Conservation (phyloP, 2,329 filamentous ascomycete species). For the Dactylellina leptospora region DNA sequence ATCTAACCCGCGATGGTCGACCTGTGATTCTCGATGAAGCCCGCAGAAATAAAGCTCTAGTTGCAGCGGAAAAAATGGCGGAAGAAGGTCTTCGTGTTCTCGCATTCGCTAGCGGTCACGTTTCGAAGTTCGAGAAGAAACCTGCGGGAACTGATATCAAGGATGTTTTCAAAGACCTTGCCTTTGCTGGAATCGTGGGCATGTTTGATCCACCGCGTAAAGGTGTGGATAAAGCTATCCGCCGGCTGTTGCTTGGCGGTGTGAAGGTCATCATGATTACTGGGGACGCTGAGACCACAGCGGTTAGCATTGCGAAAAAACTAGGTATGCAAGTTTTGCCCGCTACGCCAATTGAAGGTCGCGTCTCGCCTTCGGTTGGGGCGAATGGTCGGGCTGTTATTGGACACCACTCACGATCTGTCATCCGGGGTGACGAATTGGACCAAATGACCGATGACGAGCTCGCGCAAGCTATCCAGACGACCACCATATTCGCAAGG, state of each 20-base stretch:
- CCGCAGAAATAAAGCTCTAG: slow-evolving; percentile 75
- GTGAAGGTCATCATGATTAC: slow-evolving; percentile 99
- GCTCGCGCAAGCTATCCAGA: slow-evolving; percentile 81
- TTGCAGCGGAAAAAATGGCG: slow-evolving; percentile 86
- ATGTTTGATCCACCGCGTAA: slow-evolving; percentile 97
- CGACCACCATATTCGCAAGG: slow-evolving; percentile 92
- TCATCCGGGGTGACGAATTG: slow-evolving; percentile 89
- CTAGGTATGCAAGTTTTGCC: slow-evolving; percentile 86
- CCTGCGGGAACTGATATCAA: slow-evolving; percentile 70
- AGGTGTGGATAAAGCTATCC: slow-evolving; percentile 87
- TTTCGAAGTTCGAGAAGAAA: slow-evolving; percentile 60
- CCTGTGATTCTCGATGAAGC: slow-evolving; percentile 84
- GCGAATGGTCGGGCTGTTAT: slow-evolving; percentile 60
- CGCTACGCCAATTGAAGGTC: slow-evolving; percentile 32
- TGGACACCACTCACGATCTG: slow-evolving; percentile 66
- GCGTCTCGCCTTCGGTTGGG: slow-evolving; percentile 20
- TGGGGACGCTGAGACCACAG: slow-evolving; percentile 93
- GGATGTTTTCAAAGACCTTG: slow-evolving; percentile 76
- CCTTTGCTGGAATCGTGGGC: slow-evolving; percentile 90
- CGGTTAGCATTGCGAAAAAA: slow-evolving; percentile 89
- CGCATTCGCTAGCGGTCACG: slow-evolving; percentile 86
- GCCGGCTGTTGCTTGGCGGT: slow-evolving; percentile 87
- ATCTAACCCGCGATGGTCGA: slow-evolving; percentile 82
- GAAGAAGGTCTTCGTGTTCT: slow-evolving; percentile 87
- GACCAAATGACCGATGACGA: slow-evolving; percentile 88